These are phyloP conservation scores for Chaetomium fimeti DNA, from an alignment of 495 filamentous ascomycete species.

Conservation along the genomic window DNA sequence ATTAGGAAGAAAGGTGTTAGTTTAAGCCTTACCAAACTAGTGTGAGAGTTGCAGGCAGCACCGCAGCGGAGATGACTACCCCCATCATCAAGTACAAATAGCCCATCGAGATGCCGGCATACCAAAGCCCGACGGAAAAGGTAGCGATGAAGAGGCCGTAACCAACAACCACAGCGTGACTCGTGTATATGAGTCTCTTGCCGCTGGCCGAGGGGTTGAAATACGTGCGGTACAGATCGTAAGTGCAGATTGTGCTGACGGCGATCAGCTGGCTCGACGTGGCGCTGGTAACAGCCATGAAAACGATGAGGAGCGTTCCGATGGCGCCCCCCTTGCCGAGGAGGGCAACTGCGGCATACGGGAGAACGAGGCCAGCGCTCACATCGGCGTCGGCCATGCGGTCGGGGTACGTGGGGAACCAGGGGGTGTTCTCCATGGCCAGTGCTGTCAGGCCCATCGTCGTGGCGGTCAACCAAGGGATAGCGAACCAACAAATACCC, in stretches of 20 bases:
- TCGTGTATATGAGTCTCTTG: slow-evolving; percentile 79
- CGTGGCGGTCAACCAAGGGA: slow-evolving; percentile 88
- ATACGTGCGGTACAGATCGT: slow-evolving; percentile 81
- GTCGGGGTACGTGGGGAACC: slow-evolving; percentile 69
- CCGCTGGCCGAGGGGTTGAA: slow-evolving; percentile 65
- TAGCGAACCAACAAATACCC: slow-evolving; percentile 91
- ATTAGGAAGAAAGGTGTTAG: background rate
- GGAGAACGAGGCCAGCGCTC: slow-evolving; percentile 81
- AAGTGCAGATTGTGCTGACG: slow-evolving; percentile 89
- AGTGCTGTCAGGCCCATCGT: slow-evolving; percentile 92
- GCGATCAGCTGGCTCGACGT: slow-evolving; percentile 89
- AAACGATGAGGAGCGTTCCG: slow-evolving; percentile 80
- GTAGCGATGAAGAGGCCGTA: slow-evolving; percentile 83
- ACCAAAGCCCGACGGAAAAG: slow-evolving; percentile 80
- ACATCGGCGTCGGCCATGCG: slow-evolving; percentile 76
- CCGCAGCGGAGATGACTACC: slow-evolving; percentile 82
- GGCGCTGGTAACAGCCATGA: slow-evolving; percentile 94
- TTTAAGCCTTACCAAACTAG: slow-evolving; percentile 56
- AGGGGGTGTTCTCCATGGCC: slow-evolving; percentile 71
- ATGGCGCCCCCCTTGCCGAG: slow-evolving; percentile 85
- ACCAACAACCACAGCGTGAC: slow-evolving; percentile 69
- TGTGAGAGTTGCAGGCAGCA: slow-evolving; percentile 78
- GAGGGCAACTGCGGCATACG: slow-evolving; percentile 84
- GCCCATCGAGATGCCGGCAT: slow-evolving; percentile 56
- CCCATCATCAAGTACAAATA: slow-evolving; percentile 86